Evolutionary conservation across 495 filamentous ascomycete species (phyloP), one percentile per base, ranked within the genome.

Genomic region (Aspergillus steynii): DNA sequence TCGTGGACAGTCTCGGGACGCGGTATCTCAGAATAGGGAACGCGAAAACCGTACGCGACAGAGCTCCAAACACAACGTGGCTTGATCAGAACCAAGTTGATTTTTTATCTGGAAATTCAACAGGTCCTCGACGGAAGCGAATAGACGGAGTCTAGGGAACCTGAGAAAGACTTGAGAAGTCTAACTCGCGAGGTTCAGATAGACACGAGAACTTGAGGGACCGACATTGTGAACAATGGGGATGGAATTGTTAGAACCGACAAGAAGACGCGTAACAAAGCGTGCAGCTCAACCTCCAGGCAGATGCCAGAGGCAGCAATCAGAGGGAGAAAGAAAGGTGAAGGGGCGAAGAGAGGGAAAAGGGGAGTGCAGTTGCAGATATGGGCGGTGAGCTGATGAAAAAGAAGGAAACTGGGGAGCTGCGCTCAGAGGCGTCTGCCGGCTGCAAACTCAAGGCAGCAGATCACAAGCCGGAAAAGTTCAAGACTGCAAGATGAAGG

Each of bases 301-400:
- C 51, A 32, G 26, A 15, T 26, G 27, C 46, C 12, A 46, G 48
- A 58, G 51, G 27, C 29, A 54, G 27, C 46, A 31, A 61, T 29
- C n/a, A 27, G 42, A 25, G 34, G 58, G 29, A 48, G 15, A 48
- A 32, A 29, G 29, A 29, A 50, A 55, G 45, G 47, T 49, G 54
- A 56, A 31, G 31, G 29, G n/a, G 37, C 47, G 28, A 49, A 59
- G 50, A 58, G 55, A 57, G 53, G 57, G 25, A 58, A 49, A 51
- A 58, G 45, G 53, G 46, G 60, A 56, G 58, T 52, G 58, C 51
- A 51, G n/a, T 46, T 62, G 34, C 37, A 67, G 65, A 50, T 54
- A 63, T 58, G 56, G 65, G 61, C 65, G 65, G 65, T 67, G 65
- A 67, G 65, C 59, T 55, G 53, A 29, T 50, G 53, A 59, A 58